Base-by-base conservation (phyloP, 768 basidiomycete species). In the Phanerochaete carnosa region DNA sequence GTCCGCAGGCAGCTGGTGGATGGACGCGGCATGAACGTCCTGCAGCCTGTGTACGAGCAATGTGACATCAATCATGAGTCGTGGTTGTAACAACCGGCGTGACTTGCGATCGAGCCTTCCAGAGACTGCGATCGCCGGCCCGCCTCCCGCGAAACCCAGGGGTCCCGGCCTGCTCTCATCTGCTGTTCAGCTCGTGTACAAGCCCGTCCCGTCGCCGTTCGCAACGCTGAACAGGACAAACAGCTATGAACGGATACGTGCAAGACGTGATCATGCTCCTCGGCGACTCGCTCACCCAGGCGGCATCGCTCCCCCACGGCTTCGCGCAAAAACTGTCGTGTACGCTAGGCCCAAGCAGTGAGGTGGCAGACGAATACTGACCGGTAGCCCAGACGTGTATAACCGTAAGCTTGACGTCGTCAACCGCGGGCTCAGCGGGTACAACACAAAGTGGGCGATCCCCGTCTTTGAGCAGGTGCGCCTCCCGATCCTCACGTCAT, bases 361-460 rank as follows among this genome's bases (percentile, higher is more conserved):
- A 51, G 45, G 25, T 1, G 29, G 63, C 45, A 33, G 62, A 43
- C 19, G 3, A 7, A n/a, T 25, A 43, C 25, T 26, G 50, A 43
- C 23, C 15, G n/a, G 52, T 8, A 3, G 11, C 59, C 43, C 63
- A 94, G 92, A 89, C 70, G 80, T 79, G 0, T 96, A 96, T 72
- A 81, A 81, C 45, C 79, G 95, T 62, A 92, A 87, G 72, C 73
- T 94, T 32, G 95, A 97, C 68, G 85, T 97, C 22, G 64, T 96
- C 63, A 96, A 96, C 69, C 85, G 94, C 51, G 95, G 95, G 1
- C 77, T 87, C 29, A 80, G 83, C 30, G 94, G 94, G 2, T 97
- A 95, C 74, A 95, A 91, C 68, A 89, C 92, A 0, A 85, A 88
- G 33, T 95, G 94, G 94, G 87, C 80, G 6, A 74, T 94, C 37